Base-by-base conservation (phyloP, 1,284 basidiomycete species). In the Chalciporus sp. region DNA sequence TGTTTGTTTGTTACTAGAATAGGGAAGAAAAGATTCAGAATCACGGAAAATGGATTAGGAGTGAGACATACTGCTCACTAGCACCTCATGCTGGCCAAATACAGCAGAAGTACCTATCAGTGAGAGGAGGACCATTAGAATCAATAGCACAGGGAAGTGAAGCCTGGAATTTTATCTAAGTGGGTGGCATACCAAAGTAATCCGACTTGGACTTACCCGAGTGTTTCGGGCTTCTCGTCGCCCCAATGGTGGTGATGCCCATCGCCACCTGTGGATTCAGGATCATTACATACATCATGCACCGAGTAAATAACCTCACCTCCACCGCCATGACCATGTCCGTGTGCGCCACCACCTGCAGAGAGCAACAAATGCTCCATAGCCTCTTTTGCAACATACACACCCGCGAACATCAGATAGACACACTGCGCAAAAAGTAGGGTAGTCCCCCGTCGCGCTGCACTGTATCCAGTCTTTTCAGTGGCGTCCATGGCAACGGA, bases 341-440 rank as follows among this genome's bases (percentile, higher is more conserved):
- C 64, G 2, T 70, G 69, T 1, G 58, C 41, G 19, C 51, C 49
- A 27, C 63, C 73, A 53, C 78, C 86, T 50, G 70, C 79, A 57
- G 75, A 83, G 53, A 94, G 77, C 7, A 94, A 66, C 33, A 93
- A 69, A 67, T 93, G 91, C 71, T 95, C 93, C 3, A 97, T 76
- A 1, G 92, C 90, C 76, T 98, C 95, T 67, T 97, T 98, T 66
- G 91, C 94, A 23, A 96, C 89, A 71, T 97, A 98, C 7, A 96
- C 86, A 0, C 92, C 87, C 0, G 92, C 83, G 67, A 98, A 97
- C 68, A 95, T 84, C 52, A 98, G 78, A 72, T 95, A 97, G 19
- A 96, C 86, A 14, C 86, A 84, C 68, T 97, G 94, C 1, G 91
- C 84, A 65, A 98, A 98, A 62, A 93, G 84, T 7, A 90, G 71